These are phyloP conservation scores for Phytophthora rubi DNA, from an alignment of 352 stramenopile genomes.

Conservation along the genomic window DNA sequence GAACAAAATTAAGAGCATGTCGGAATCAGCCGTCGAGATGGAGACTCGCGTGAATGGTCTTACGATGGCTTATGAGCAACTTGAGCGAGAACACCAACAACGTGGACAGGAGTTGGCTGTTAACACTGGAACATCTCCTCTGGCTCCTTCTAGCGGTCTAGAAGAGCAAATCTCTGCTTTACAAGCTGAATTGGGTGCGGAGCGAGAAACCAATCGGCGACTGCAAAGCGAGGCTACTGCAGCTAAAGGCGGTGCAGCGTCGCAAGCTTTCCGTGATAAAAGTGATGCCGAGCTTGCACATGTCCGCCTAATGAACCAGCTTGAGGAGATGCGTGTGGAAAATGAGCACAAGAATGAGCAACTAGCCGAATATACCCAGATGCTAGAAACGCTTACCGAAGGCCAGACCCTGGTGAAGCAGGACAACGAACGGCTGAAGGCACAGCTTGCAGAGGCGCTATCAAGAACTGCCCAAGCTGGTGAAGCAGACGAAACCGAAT, in stretches of 20 bases:
- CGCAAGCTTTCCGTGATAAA: constrained; percentile 25
- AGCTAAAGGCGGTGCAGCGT: constrained; percentile 16
- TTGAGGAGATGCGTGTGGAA: constrained; percentile 40
- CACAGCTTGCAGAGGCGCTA: constrained; percentile 33
- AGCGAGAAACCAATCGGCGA: constrained; percentile 32
- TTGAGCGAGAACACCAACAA: constrained; percentile 53
- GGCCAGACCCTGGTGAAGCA: constrained; percentile 40
- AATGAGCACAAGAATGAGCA: constrained; percentile 43
- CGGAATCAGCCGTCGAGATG: constrained; percentile 37
- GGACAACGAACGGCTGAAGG: constrained; percentile 45
- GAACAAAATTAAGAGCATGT: constrained; percentile 34
- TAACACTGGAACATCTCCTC: background rate
- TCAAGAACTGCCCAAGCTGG: constrained; percentile 8
- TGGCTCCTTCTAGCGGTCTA: background rate
- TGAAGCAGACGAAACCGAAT: constrained; percentile 8
- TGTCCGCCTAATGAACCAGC: constrained; percentile 33
- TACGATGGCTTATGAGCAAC: constrained; percentile 54
- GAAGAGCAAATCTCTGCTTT: constrained; percentile 33
- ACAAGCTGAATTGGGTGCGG: constrained; percentile 45
- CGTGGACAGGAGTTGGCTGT: constrained; percentile 11
- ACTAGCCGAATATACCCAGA: constrained; percentile 46
- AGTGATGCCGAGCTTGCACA: constrained; percentile 33
- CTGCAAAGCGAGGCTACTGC: constrained; percentile 34
- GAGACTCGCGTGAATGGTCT: constrained; percentile 57
- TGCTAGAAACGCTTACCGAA: constrained; percentile 44